Base-by-base conservation (phyloP, 208 protist species). In the Acanthamoeba castellanii region DNA sequence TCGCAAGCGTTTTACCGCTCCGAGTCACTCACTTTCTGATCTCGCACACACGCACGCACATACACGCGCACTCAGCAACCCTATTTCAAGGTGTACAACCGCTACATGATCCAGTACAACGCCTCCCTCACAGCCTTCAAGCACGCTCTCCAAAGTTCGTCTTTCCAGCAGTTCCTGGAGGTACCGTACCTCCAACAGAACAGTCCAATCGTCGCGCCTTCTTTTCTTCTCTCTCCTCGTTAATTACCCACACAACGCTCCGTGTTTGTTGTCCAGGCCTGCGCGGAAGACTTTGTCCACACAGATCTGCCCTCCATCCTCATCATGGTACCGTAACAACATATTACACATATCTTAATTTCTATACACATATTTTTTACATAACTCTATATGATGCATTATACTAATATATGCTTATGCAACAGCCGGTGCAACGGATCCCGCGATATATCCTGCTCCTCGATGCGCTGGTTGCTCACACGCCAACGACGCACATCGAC, bases 391-490 rank as follows among this genome's bases (percentile, higher is more conserved):
- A 85, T 25, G 66, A 72, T 72, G 7, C 37, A 4, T 42, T 42
- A 3, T 42, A 42, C 37, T 4, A 42, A 42, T 42, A 42, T 42
- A 42, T 42, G 37, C 37, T 68, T 4, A 1, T n/a, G 27, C 27
- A 27, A 25, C 61, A 91, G 84, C 87, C 87, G 20, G 61, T 92
- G 52, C 87, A 92, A 57, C 55, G 87, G n/a, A 92, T 92, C 37
- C 87, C 87, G 52, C 87, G 87, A 50, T 92, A 92, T n/a, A 92
- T 92, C 34, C 66, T 92, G 57, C 87, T 92, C 5, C 50, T 92
- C 8, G 30, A 92, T 8, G 59, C 87, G 25, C 87, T 92, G 34
- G 37, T 92, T 3, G 37, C 20, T 5, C 42, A 42, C 87, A 92
- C 87, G 16, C 87, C 52, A 8, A 14, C 59, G 13, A 18, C 57